Evolutionary conservation across 495 filamentous ascomycete genomes (phyloP).

Genomic region (Daldinia vernicosa): DNA sequence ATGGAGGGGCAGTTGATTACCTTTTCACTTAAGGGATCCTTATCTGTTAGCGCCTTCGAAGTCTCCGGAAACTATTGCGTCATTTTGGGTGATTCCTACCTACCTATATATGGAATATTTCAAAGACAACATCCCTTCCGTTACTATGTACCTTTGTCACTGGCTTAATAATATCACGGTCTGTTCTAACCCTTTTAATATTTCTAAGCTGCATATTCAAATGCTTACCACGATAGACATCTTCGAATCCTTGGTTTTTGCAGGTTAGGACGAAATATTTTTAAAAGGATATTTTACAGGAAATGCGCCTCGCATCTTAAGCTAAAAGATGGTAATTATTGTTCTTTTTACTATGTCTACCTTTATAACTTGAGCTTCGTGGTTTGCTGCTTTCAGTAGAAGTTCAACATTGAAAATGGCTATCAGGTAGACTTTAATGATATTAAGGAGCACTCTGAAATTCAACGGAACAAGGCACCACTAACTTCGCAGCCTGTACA

Average conservation of each 20-base stretch:
- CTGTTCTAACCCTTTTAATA: too few relatives aligned
- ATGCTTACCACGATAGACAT: too few relatives aligned
- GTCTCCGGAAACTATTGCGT: conserved; percentile 33
- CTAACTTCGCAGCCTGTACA: background rate
- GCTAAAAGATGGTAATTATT: too few relatives aligned
- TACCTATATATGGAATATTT: background rate
- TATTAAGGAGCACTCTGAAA: background rate
- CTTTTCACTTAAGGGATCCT: background rate
- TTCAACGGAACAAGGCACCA: background rate
- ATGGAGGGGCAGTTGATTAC: conserved; percentile 51
- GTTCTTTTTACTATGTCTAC: too few relatives aligned
- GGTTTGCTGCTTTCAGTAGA: background rate
- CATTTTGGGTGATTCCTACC: conserved; percentile 22
- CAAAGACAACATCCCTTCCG: too few relatives aligned
- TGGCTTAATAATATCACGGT: background rate
- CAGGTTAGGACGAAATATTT: too few relatives aligned
- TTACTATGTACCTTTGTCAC: too few relatives aligned
- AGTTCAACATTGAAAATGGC: background rate
- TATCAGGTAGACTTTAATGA: background rate
- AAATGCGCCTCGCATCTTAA: too few relatives aligned
- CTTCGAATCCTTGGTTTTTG: too few relatives aligned
- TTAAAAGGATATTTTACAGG: too few relatives aligned
- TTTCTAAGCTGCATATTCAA: too few relatives aligned
- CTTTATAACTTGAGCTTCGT: background rate
- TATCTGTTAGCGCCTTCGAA: conserved; percentile 19